A percentile compares a stretch with the other conserved stretches of the same genome.
Conservation (phyloP, 768 basidiomycete species). For the Boletus insuetus region DNA sequence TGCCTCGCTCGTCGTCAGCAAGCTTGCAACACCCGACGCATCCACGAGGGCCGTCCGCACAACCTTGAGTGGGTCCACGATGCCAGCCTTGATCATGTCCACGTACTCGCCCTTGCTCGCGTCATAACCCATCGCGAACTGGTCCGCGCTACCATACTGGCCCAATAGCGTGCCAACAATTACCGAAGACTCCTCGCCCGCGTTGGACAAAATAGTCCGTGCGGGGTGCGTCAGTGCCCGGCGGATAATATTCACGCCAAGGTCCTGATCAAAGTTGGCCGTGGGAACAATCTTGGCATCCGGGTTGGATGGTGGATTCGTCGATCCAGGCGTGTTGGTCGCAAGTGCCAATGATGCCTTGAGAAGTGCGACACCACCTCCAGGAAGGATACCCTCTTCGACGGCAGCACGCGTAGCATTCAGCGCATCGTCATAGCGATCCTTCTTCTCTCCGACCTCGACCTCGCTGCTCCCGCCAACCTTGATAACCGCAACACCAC, state of each 20-base stretch:
- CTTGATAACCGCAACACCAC: conserved; percentile 88
- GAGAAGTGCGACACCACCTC: conserved; percentile 90
- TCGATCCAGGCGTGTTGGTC: conserved; percentile 46
- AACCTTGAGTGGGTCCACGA: conserved; percentile 95
- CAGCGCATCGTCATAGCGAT: conserved; percentile 93
- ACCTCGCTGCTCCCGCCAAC: conserved; percentile 93
- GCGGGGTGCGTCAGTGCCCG: conserved; percentile 81
- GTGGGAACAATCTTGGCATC: conserved; percentile 61
- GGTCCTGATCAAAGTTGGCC: conserved; percentile 61
- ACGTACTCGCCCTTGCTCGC: conserved; percentile 89
- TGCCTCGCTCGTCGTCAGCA: conserved; percentile 91
- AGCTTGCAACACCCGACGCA: conserved; percentile 87
- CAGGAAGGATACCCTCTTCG: conserved; percentile 97
- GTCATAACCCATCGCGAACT: conserved; percentile 88
- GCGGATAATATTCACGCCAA: conserved; percentile 93
- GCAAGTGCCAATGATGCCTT: conserved; percentile 74
- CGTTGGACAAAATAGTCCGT: conserved; percentile 88
- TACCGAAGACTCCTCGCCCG: conserved; percentile 91
- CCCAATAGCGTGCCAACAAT: conserved; percentile 84
- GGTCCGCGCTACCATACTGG: conserved; percentile 66
- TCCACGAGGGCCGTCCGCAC: conserved; percentile 91
- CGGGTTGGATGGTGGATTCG: conserved; percentile 47
- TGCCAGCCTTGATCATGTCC: conserved; percentile 93
- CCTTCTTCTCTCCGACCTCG: conserved; percentile 99
- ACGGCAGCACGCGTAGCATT: conserved; percentile 97